Evolutionary conservation across 805 yeast species (phyloP), one percentile per base, ranked within the genome.

Genomic region (Teunomyces cretensis): DNA sequence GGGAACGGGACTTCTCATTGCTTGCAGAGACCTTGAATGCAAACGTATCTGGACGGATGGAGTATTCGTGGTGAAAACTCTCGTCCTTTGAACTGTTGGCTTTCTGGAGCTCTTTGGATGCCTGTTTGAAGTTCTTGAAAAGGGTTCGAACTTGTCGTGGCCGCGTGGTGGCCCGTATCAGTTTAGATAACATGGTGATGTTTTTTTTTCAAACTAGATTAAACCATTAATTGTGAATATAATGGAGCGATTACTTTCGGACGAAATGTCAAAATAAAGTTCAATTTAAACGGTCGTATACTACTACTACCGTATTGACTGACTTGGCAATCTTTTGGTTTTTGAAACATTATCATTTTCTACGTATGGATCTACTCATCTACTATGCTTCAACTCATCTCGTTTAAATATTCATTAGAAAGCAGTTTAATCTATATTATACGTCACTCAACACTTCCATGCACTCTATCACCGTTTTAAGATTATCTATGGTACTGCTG

Each of bases 381-480:
- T 3, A 19, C 6, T 6, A 6, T 19, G 6, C 6, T 19, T 19
- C 22, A 19, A 19, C 6, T 19, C 22, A 19, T 19, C 22, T 19
- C 22, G 22, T 19, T 19, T 19, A 19, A 19, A 19, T 19, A 19
- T 19, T 19, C 22, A 19, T 19, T 19, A 19, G 22, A 19, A 19
- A 19, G 6, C 19, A n/a, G 12, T 17, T 13, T 19, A 6, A 14
- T 35, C n/a, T 35, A 22, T 17, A 11, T 13, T 35, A 35, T 14
- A 19, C 15, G 3, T 68, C 76, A 47, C 75, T 83, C 60, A 86
- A 81, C 60, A 81, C 86, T 46, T 88, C 95, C 53, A 89, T 69
- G 45, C 95, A 84, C 67, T 90, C 97, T 1, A 89, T 69, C 2
- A 86, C 78, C 0, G 94, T 83, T 56, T 84, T 84, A 45, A 88